Conservation (phyloP, 495 filamentous ascomycete genomes). For the Tuber magnatum region DNA sequence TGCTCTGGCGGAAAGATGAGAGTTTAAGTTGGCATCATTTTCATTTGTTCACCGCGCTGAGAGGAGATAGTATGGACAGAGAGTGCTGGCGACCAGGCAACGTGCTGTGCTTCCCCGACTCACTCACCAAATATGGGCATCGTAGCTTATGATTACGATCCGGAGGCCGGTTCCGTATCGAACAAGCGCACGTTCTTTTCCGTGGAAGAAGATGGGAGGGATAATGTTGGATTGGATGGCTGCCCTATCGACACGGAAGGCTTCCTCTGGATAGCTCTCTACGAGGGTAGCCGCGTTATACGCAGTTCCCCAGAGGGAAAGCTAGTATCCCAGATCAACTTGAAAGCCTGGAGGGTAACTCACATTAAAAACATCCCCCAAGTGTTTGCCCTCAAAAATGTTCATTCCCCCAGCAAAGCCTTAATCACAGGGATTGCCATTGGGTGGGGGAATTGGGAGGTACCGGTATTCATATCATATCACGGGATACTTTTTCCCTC, state of each 20-base stretch:
- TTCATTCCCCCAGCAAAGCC: slow-evolving; percentile 21
- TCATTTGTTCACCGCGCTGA: background rate
- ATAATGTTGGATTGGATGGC: slow-evolving; percentile 71
- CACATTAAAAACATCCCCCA: slow-evolving; percentile 59
- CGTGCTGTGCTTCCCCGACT: slow-evolving; percentile 84
- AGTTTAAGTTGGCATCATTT: background rate
- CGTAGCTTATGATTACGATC: slow-evolving; percentile 67
- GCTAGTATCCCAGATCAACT: slow-evolving; percentile 57
- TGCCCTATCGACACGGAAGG: slow-evolving; percentile 66
- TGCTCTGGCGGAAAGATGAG: background rate
- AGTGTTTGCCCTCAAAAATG: slow-evolving; percentile 46
- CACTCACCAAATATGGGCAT: slow-evolving; percentile 62
- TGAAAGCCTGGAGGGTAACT: slow-evolving; percentile 64
- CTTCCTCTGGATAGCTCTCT: slow-evolving; percentile 70
- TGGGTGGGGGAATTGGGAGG: background rate
- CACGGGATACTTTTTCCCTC: slow-evolving; percentile 11
- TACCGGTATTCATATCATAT: slow-evolving; percentile 18
- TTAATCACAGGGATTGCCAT: background rate
- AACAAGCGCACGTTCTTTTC: slow-evolving; percentile 64
- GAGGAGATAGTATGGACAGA: slow-evolving; percentile 21
- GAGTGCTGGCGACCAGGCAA: slow-evolving; percentile 59
- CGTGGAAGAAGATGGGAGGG: slow-evolving; percentile 49
- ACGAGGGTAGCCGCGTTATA: slow-evolving; percentile 61
- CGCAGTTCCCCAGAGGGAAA: slow-evolving; percentile 59
- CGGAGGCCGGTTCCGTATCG: slow-evolving; percentile 53